These are phyloP conservation scores for Cladosporium velox DNA, from an alignment of 2,329 filamentous ascomycete genomes.

Conservation along the genomic window DNA sequence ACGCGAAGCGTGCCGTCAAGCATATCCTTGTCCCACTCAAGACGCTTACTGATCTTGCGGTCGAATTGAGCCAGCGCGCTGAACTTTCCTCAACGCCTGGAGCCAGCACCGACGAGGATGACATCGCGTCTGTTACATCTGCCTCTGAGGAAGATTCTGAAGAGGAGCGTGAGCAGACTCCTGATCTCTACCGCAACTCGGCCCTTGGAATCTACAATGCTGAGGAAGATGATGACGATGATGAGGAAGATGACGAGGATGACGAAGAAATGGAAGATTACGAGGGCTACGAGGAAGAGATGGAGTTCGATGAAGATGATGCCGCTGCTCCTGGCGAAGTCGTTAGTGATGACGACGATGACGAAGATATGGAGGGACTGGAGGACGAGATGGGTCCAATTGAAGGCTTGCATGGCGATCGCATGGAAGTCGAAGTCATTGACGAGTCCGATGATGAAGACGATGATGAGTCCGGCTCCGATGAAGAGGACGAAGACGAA, in stretches of 20 bases:
- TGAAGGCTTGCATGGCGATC: slow-evolving; percentile 63
- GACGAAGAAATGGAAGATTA: slow-evolving; percentile 86
- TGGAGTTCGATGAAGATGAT: slow-evolving; percentile 89
- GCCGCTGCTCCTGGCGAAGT: slow-evolving; percentile 81
- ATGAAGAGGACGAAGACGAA: slow-evolving; percentile 59
- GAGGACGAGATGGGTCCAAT: slow-evolving; percentile 76
- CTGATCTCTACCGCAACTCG: slow-evolving; percentile 94
- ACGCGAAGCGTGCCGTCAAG: slow-evolving; percentile 91
- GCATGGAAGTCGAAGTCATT: slow-evolving; percentile 80
- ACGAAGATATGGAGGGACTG: slow-evolving; percentile 77
- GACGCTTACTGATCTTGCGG: slow-evolving; percentile 81
- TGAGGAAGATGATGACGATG: slow-evolving; percentile 69
- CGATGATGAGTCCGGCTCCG: slow-evolving; percentile 61
- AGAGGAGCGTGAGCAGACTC: slow-evolving; percentile 77
- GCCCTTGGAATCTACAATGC: slow-evolving; percentile 90
- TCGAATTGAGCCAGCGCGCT: slow-evolving; percentile 78
- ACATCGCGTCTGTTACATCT: slow-evolving; percentile 83
- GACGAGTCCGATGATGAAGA: slow-evolving; percentile 73
- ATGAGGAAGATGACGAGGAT: slow-evolving; percentile 61
- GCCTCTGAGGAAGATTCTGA: slow-evolving; percentile 66
- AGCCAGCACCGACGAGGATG: slow-evolving; percentile 73
- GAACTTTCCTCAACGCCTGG: slow-evolving; percentile 65
- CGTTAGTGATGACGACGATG: slow-evolving; percentile 83
- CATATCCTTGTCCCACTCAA: slow-evolving; percentile 91
- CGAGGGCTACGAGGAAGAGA: slow-evolving; percentile 84